Evolutionary conservation across 1,139 yeast species (phyloP).

Genomic region (Blastobotrys elegans): DNA sequence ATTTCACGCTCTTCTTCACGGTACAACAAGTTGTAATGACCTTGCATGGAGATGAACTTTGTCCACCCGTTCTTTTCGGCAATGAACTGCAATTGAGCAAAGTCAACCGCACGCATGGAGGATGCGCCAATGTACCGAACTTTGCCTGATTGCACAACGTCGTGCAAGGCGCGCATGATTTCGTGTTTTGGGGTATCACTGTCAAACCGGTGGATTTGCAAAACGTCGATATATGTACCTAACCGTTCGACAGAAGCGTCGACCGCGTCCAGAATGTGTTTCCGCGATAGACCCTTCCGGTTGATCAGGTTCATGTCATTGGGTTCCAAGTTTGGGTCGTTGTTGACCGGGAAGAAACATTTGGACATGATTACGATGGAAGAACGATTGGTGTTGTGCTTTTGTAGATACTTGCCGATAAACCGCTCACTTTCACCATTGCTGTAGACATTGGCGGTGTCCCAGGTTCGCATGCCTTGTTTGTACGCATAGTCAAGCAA

Average conservation of each 20-base stretch:
- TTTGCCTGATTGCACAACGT: constrained; percentile 45
- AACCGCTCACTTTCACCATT: constrained; percentile 40
- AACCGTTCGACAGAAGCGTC: constrained; percentile 49
- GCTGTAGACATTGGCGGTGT: constrained; percentile 45
- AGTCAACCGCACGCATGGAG: constrained; percentile 42
- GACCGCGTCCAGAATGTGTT: constrained; percentile 49
- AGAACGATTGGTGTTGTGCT: constrained; percentile 37
- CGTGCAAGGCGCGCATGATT: constrained; percentile 51
- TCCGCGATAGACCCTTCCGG: constrained; percentile 41
- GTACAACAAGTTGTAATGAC: constrained; percentile 48
- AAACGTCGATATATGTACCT: too few relatives aligned
- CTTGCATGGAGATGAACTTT: constrained; percentile 57
- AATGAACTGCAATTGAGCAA: constrained; percentile 45
- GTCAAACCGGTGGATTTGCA: constrained; percentile 64
- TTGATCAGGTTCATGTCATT: constrained; percentile 36
- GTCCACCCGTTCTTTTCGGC: constrained; percentile 51
- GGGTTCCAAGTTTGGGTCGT: constrained; percentile 33
- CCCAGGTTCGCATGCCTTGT: constrained; percentile 46
- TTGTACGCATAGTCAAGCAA: constrained; percentile 47
- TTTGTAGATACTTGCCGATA: constrained; percentile 39
- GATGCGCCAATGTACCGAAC: constrained; percentile 59
- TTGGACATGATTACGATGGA: constrained; percentile 34
- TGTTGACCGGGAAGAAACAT: constrained; percentile 26
- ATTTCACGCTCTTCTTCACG: constrained; percentile 60
- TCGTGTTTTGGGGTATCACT: constrained; percentile 42